phyloP scores from a whole-genome alignment of 129 eudicot genomes.

The Pittosporum tobira region DNA sequence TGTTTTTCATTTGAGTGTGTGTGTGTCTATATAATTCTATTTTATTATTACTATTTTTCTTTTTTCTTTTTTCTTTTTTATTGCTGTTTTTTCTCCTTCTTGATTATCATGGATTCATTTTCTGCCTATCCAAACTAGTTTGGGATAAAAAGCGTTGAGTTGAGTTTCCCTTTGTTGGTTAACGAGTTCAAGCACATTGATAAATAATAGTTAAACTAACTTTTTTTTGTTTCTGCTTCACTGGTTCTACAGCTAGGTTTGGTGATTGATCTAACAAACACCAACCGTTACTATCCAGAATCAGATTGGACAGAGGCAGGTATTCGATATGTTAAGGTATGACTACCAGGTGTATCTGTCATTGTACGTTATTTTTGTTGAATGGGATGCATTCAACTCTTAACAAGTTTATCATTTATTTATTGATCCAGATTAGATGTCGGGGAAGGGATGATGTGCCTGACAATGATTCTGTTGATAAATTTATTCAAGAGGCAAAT shows the following conservation, averaged over 20 bases:
- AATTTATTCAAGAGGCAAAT: conserved; percentile 43
- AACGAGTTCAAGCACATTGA: neutral
- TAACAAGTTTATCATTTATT: neutral
- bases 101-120: too few relatives aligned
- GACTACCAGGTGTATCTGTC: neutral
- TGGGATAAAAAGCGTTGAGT: too few relatives aligned
- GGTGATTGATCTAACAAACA: conserved; percentile 63
- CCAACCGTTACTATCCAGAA: conserved; percentile 49
- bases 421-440: conserved; percentile 46
- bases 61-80: too few relatives aligned
- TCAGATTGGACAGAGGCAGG: conserved; percentile 52
- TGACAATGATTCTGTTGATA: conserved; percentile 50
- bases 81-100: too few relatives aligned
- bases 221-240: conserved; percentile 4
- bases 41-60: too few relatives aligned
- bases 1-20: neutral
- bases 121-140: too few relatives aligned
- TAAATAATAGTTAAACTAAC: neutral
- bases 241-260: conserved; percentile 49
- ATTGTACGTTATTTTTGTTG: neutral
- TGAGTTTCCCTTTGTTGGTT: neutral
- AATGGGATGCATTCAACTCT: neutral
- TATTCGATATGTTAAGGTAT: conserved; percentile 44
- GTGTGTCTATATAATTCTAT: too few relatives aligned
- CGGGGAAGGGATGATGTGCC: conserved; percentile 60